These are phyloP conservation scores for Eucalyptus erythrocorys DNA, from an alignment of 345 rosid species.

Conservation along the genomic window DNA sequence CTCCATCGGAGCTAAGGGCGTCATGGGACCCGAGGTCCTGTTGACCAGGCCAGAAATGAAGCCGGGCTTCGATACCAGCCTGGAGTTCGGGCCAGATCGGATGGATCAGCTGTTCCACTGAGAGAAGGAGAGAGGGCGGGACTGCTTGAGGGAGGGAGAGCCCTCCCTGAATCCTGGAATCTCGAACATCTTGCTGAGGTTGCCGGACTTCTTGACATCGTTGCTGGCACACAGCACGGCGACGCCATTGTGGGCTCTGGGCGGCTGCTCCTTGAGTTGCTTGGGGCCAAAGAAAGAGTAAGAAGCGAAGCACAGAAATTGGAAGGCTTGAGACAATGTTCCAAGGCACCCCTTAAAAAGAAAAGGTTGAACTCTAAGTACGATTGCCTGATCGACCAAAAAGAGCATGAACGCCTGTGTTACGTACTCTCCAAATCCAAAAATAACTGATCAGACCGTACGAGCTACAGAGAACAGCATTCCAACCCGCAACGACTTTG, in stretches of 20 bases:
- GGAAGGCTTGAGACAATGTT: neutral
- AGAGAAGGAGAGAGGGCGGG: constrained; percentile 43
- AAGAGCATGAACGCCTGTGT: neutral
- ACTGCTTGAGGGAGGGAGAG: constrained; percentile 19
- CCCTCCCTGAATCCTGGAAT: constrained; percentile 35
- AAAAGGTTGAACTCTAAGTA: neutral
- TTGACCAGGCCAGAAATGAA: constrained; percentile 47
- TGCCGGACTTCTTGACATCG: constrained; percentile 80
- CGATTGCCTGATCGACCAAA: neutral
- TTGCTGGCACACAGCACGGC: constrained; percentile 64
- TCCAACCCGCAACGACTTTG: neutral
- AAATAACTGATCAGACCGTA: neutral
- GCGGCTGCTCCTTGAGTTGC: constrained; percentile 52
- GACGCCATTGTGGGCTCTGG: constrained; percentile 72
- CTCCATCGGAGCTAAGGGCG: constrained; percentile 65
- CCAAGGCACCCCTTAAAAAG: neutral
- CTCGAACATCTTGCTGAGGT: constrained; percentile 87
- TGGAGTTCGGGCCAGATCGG: constrained; percentile 61
- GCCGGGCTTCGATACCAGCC: constrained; percentile 38
- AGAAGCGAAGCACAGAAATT: neutral
- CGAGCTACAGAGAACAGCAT: neutral
- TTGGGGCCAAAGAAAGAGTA: constrained; percentile 7
- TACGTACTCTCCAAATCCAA: neutral
- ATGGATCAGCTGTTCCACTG: constrained; percentile 61
- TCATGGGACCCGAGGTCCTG: constrained; percentile 63